phyloP scores from a whole-genome alignment of 495 filamentous ascomycete species.

The Penicillium fimorum region DNA sequence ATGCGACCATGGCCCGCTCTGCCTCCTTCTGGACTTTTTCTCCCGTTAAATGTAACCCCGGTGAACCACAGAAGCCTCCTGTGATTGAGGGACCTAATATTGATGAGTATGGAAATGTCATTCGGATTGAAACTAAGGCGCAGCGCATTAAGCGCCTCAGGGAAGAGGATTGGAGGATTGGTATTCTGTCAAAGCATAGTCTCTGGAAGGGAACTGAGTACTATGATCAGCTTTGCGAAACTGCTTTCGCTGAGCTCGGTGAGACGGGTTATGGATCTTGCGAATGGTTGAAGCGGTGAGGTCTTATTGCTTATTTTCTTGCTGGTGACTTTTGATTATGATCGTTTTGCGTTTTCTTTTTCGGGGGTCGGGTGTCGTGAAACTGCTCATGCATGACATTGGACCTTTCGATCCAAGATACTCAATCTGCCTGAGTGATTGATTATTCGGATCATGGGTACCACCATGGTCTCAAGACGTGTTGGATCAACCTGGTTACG shows the following conservation, averaged over 20 bases:
- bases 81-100: slow-evolving; percentile 8
- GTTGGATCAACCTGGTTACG: not conserved
- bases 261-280: not conserved
- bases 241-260: slow-evolving; percentile 35
- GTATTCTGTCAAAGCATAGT: slow-evolving; percentile 27
- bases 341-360: no score
- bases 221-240: slow-evolving; percentile 34
- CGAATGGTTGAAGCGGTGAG: not conserved
- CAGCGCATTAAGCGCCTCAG: slow-evolving; percentile 38
- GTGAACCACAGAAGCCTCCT: not conserved
- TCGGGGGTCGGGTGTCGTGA: not conserved
- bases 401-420: not conserved
- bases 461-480: not conserved
- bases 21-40: slow-evolving; percentile 45
- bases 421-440: no score
- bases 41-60: slow-evolving; percentile 19
- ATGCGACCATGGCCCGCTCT: slow-evolving; percentile 19
- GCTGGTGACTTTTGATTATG: not conserved
- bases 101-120: slow-evolving; percentile 22
- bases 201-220: slow-evolving; percentile 41
- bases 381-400: not conserved
- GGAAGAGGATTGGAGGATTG: slow-evolving; percentile 36
- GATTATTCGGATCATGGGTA: not conserved
- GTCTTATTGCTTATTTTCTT: not conserved
- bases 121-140: slow-evolving; percentile 31